Base-by-base conservation (phyloP, 2,329 filamentous ascomycete species). In the Aureobasidium subglaciale region DNA sequence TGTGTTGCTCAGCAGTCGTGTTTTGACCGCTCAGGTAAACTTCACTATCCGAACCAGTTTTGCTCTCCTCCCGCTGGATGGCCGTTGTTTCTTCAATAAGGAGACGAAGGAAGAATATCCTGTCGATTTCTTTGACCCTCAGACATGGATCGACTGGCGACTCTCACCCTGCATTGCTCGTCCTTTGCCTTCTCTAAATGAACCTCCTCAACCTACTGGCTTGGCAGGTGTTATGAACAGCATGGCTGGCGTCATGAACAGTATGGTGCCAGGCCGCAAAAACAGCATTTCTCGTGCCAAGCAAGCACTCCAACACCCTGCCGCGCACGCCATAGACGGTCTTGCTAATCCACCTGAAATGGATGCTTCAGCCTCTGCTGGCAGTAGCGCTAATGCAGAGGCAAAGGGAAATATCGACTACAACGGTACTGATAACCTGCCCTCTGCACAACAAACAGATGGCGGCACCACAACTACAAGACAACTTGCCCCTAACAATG, bases 1-100 rank as follows among this genome's bases (percentile, higher is more conserved):
- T 16, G 90, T 96, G 0, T 78, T 96, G 1, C 78, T 96, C 58
- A 95, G 91, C 64, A 90, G 90, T 59, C 88, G 89, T 61, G 86
- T 96, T 0, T 78, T 97, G 15, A 96, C 90, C 1, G 90, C 92
- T 0, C 88, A 93, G 66, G 91, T 96, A 63, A 95, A 95, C 71
- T 96, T 97, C 65, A 90, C 87, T 0, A 84, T 97, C 48, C 82
- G 92, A 7, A 95, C 90, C 0, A 91, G 85, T 38, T 96, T 88
- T 65, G 83, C 85, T 10, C 83, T 96, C 8, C 78, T 97, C 0
- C 92, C 92, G 0, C 86, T 96, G 56, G 86, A 93, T 62, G 90
- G 90, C 0, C 84, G 83, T 65, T 95, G 90, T 70, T 97, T 96
- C 68, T 78, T 96, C 64, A 86, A 96, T 72, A 89, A 86, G 63